A percentile compares a stretch with the other conserved stretches of the same genome.
phyloP scores from a whole-genome alignment of 768 basidiomycete species.

The Sistotremastrum niveocremeum region DNA sequence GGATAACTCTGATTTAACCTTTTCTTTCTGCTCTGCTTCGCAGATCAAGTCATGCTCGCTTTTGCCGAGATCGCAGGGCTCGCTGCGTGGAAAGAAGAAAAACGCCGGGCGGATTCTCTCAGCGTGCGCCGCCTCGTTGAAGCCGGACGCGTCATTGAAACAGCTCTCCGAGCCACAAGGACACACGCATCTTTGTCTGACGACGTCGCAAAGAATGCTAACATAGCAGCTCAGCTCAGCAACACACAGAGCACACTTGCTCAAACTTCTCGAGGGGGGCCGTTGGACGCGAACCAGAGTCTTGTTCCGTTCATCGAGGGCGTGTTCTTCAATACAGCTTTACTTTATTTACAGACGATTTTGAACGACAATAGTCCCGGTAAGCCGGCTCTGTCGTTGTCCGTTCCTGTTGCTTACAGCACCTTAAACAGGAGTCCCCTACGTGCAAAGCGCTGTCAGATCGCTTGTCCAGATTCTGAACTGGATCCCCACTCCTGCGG shows the following conservation, averaged over 20 bases:
- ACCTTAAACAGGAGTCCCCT: conserved; percentile 43
- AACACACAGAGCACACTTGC: not conserved
- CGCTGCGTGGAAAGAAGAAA: conserved; percentile 56
- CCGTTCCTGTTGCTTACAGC: not conserved
- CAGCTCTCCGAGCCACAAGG: conserved; percentile 33
- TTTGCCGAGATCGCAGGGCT: conserved; percentile 64
- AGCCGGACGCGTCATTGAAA: conserved; percentile 60
- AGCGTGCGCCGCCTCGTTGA: conserved; percentile 64
- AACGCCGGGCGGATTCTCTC: conserved; percentile 49
- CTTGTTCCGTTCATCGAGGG: conserved; percentile 24
- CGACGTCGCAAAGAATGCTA: not conserved
- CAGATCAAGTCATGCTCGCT: conserved; percentile 58
- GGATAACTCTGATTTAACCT: too few species aligned
- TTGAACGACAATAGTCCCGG: conserved; percentile 58
- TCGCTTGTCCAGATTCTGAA: conserved; percentile 38
- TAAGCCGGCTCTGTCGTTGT: conserved; percentile 19
- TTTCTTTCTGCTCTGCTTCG: too few species aligned
- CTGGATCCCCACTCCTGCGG: conserved; percentile 39
- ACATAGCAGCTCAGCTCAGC: not conserved
- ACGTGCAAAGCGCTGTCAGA: conserved; percentile 48
- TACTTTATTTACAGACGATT: conserved; percentile 59
- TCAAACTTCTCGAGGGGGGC: not conserved
- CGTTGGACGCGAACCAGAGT: not conserved
- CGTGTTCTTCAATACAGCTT: conserved; percentile 52
- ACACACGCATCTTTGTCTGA: not conserved